These are phyloP conservation scores for Aspergillus biplanus DNA, from an alignment of 495 filamentous ascomycete species.

Conservation along the genomic window DNA sequence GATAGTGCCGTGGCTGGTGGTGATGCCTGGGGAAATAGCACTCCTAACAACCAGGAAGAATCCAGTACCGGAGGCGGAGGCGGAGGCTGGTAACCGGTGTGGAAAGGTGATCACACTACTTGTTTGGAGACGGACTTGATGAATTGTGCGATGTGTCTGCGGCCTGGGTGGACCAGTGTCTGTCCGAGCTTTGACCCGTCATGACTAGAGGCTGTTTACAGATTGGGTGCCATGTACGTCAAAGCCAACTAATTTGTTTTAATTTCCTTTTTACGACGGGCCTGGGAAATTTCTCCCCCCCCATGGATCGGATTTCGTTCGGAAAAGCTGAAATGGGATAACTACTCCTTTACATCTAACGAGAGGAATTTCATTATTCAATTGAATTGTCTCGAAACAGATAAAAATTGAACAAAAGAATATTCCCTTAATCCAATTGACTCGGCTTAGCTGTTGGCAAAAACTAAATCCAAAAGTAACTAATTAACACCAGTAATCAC, in stretches of 20 bases:
- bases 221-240: too few species aligned
- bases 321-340: neutral
- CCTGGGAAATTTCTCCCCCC: neutral
- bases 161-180: neutral
- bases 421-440: neutral
- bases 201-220: neutral
- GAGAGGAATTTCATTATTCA: neutral
- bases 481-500: too few species aligned
- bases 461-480: too few species aligned
- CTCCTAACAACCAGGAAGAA: conserved; percentile 11
- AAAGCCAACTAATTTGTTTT: neutral
- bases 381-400: neutral
- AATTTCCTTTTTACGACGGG: neutral
- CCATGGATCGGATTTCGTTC: neutral
- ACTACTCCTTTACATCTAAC: neutral
- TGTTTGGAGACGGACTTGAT: neutral
- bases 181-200: neutral
- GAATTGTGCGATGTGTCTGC: neutral
- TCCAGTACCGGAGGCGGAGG: conserved; percentile 2
- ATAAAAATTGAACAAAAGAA: neutral
- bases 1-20: neutral
- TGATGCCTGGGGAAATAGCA: conserved; percentile 18
- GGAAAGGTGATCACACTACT: neutral
- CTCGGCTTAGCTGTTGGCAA: too few species aligned
- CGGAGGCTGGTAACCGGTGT: neutral